Percentiles rank a stretch among this genome's conserved stretches.
phyloP scores from a whole-genome alignment of 768 basidiomycete species.

The Phlebiopsis gigantea region DNA sequence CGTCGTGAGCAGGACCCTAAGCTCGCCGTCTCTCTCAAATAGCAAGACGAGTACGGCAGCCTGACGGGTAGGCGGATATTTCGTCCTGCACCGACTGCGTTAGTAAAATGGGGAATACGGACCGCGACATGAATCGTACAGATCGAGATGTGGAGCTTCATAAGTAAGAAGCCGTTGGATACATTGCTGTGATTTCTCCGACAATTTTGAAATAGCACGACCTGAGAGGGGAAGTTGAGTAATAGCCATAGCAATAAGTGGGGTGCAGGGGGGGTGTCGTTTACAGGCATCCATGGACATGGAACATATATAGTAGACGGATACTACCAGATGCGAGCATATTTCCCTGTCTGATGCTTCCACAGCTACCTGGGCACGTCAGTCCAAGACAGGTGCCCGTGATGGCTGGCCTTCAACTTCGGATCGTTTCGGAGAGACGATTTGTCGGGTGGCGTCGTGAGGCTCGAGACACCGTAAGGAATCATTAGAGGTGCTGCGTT shows the following conservation, averaged over 20 bases:
- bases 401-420: too few relatives aligned
- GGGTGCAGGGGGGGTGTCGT: neutral
- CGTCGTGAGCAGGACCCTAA: slow-evolving; percentile 82
- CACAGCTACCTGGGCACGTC: too few relatives aligned
- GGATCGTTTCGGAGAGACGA: too few relatives aligned
- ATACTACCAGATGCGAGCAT: too few relatives aligned
- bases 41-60: slow-evolving; percentile 79
- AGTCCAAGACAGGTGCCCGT: too few relatives aligned
- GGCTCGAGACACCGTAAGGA: too few relatives aligned
- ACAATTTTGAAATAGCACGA: slow-evolving; percentile 10
- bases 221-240: neutral
- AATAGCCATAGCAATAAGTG: neutral
- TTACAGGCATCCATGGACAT: too few relatives aligned
- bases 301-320: too few relatives aligned
- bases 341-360: too few relatives aligned
- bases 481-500: too few relatives aligned
- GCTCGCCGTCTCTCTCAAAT: slow-evolving; percentile 61
- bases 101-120: neutral
- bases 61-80: slow-evolving; percentile 36
- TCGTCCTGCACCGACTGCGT: slow-evolving; percentile 23
- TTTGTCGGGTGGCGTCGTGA: too few relatives aligned
- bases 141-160: slow-evolving; percentile 33
- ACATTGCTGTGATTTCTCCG: slow-evolving; percentile 17
- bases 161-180: slow-evolving; percentile 36
- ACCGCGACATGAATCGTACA: slow-evolving; percentile 53